These are phyloP conservation scores for Raffaelea albimanens DNA, from an alignment of 2,329 filamentous ascomycete species.

Conservation along the genomic window DNA sequence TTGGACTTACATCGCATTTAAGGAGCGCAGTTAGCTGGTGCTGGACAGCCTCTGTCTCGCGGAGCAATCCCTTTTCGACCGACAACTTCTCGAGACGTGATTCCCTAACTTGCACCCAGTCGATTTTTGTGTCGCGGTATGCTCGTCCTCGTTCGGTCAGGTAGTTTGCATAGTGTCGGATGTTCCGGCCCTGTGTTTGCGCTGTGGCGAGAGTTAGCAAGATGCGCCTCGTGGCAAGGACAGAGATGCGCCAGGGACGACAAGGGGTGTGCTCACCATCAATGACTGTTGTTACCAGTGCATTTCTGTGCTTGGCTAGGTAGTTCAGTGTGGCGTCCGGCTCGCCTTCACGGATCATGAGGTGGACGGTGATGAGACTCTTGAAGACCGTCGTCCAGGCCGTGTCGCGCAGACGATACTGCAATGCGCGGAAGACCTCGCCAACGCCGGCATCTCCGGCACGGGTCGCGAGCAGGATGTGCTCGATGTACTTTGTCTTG, in stretches of 20 bases:
- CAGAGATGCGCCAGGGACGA: background rate
- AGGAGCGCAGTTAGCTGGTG: slow-evolving; percentile 76
- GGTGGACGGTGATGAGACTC: slow-evolving; percentile 84
- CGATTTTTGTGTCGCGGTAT: slow-evolving; percentile 74
- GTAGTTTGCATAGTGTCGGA: slow-evolving; percentile 84
- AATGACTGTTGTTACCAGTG: slow-evolving; percentile 84
- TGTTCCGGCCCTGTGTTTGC: slow-evolving; percentile 91
- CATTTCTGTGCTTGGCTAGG: slow-evolving; percentile 70
- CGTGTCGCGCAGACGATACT: slow-evolving; percentile 81
- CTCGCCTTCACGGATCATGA: slow-evolving; percentile 95
- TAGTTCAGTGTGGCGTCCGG: slow-evolving; percentile 81
- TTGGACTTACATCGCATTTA: slow-evolving; percentile 69
- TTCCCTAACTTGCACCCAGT: slow-evolving; percentile 80
- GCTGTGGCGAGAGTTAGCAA: slow-evolving; percentile 38
- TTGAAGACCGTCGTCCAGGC: slow-evolving; percentile 99
- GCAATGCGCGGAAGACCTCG: slow-evolving; percentile 88
- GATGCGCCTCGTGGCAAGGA: background rate
- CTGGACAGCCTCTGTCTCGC: slow-evolving; percentile 88
- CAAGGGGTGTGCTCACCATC: slow-evolving; percentile 54
- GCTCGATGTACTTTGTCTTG: slow-evolving; percentile 98
- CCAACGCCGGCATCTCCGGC: slow-evolving; percentile 89
- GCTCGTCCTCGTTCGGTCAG: slow-evolving; percentile 72
- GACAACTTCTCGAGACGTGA: slow-evolving; percentile 74
- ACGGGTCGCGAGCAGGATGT: slow-evolving; percentile 91
- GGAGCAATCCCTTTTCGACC: slow-evolving; percentile 83